These are phyloP conservation scores for Penicillium roqueforti DNA, from an alignment of 495 filamentous ascomycete genomes.

Conservation along the genomic window DNA sequence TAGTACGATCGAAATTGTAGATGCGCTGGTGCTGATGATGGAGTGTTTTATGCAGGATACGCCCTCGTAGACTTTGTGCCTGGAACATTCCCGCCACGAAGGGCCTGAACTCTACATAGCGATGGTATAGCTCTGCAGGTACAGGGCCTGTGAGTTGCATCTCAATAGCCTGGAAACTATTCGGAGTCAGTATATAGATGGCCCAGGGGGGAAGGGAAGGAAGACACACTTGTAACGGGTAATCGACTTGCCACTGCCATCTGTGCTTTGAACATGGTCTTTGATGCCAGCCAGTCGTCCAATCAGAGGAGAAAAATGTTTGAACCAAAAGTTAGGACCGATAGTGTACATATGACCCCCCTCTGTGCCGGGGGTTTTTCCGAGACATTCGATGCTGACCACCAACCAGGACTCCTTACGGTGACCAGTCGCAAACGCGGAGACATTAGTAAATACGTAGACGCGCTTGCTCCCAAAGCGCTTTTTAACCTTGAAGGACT, in stretches of 20 bases:
- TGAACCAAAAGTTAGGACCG: slow-evolving; percentile 70
- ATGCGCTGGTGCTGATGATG: slow-evolving; percentile 85
- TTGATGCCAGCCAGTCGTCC: slow-evolving; percentile 77
- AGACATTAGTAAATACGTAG: slow-evolving; percentile 64
- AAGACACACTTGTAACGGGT: slow-evolving; percentile 64
- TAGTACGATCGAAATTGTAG: slow-evolving; percentile 78
- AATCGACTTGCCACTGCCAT: slow-evolving; percentile 48
- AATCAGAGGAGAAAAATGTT: slow-evolving; percentile 85
- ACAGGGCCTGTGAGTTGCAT: slow-evolving; percentile 83
- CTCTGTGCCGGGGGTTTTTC: slow-evolving; percentile 65
- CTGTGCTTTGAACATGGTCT: slow-evolving; percentile 47
- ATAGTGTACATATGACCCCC: slow-evolving; percentile 75
- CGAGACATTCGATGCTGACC: slow-evolving; percentile 68
- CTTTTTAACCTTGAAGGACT: slow-evolving; percentile 71
- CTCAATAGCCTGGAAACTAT: slow-evolving; percentile 88
- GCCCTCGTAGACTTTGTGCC: slow-evolving; percentile 66
- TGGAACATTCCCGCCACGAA: slow-evolving; percentile 89
- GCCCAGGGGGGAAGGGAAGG: neutral
- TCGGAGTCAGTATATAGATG: slow-evolving; percentile 5
- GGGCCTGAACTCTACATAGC: slow-evolving; percentile 88
- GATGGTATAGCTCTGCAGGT: slow-evolving; percentile 73
- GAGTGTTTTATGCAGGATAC: slow-evolving; percentile 74
- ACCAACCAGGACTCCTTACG: slow-evolving; percentile 58
- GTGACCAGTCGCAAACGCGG: slow-evolving; percentile 50
- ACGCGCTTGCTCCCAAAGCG: slow-evolving; percentile 80